Evolutionary conservation across 2,329 filamentous ascomycete genomes (phyloP).

Genomic region (Fusarium graminum): DNA sequence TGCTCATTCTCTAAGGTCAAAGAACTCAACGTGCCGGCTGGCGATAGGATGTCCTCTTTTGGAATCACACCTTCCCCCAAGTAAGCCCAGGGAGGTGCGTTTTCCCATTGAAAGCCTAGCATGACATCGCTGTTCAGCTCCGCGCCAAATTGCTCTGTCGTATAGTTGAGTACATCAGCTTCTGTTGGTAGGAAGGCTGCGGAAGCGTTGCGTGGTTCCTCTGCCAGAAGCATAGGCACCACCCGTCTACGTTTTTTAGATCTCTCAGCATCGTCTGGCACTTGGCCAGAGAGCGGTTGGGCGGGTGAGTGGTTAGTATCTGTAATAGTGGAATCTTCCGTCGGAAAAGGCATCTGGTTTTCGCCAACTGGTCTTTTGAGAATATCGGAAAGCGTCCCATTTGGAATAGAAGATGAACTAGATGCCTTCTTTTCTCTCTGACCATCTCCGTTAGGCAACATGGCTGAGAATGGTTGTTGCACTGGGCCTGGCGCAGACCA

Average conservation of each 20-base stretch:
- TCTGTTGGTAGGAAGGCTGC: conserved; percentile 46
- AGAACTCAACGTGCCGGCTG: conserved; percentile 41
- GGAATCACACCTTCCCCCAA: conserved; percentile 53
- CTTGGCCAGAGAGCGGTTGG: conserved; percentile 1
- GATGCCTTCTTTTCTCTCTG: neutral
- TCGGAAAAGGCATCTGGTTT: neutral
- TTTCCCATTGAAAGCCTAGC: conserved; percentile 42
- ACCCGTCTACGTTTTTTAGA: conserved; percentile 49
- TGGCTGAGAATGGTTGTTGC: neutral
- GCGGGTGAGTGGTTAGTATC: neutral
- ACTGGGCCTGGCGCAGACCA: neutral
- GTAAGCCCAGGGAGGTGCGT: conserved; percentile 49
- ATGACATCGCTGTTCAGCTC: neutral
- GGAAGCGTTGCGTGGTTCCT: conserved; percentile 33
- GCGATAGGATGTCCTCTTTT: conserved; percentile 42
- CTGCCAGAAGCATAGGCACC: conserved; percentile 44
- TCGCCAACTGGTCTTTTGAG: neutral
- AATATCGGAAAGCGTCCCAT: neutral
- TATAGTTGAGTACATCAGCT: conserved; percentile 37
- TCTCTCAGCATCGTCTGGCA: conserved; percentile 19
- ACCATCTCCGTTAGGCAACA: conserved; percentile 1
- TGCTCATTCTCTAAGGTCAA: conserved; percentile 40
- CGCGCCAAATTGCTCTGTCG: neutral
- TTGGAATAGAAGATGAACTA: neutral
- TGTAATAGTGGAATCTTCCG: neutral